Evolutionary conservation across 305 asterid species (phyloP), one percentile per base, ranked within the genome.

Genomic region (Stenogyne calaminthoides): DNA sequence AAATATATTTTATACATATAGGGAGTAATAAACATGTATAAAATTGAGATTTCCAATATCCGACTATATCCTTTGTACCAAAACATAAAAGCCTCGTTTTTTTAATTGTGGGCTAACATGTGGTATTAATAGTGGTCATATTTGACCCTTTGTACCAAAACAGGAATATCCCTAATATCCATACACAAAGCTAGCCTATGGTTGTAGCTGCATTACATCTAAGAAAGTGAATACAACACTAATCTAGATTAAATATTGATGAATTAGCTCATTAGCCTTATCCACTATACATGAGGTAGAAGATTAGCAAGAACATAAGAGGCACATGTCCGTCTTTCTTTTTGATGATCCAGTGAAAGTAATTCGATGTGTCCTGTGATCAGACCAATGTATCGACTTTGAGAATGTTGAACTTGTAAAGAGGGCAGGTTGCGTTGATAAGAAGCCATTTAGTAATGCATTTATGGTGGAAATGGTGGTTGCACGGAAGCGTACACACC

Each of bases 401-500:
- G 77, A 81, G 90, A 67, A 90, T 90, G 80, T 89, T 86, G 76
- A 80, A 87, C 71, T 90, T 93, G 93, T 97, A 93, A 51, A 93
- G 96, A 29, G 97, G 98, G 40, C 98, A 93, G 16, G 95, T 90
- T 10, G 98, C 93, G 16, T 88, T 90, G 73, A 90, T 89, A 37
- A 88, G 88, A 66, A 93, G 96, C 98, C 98, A 93, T 71, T 86
- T 89, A 4, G 88, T 59, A 12, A 93, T 80, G 90, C 97, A 93
- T 52, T 73, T 80, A 70, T 78, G 79, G 90, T 93, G 97, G 88
- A 93, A 93, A 84, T 90, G 97, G 84, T 93, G 98, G 80, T 84
- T 83, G 89, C 97, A 93, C 20, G 97, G 97, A 52, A 93, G 92
- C 5, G 82, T 76, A 71, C 97, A 88, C 56, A 93, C 67, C 83